Evolutionary conservation across 1,139 yeast species (phyloP).

Genomic region (Scheffersomyces parashehatae): DNA sequence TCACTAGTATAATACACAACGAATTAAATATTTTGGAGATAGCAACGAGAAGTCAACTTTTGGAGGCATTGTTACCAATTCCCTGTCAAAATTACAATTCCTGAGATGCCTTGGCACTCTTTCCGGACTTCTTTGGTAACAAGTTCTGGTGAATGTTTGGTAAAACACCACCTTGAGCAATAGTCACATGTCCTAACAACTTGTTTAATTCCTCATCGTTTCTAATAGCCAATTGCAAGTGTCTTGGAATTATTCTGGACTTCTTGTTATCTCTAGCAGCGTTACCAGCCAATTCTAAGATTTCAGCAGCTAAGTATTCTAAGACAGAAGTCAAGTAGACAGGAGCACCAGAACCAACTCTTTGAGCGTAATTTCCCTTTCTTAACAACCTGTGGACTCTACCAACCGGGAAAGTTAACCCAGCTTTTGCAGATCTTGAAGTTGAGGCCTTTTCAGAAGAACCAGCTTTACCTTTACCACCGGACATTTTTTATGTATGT

Average conservation of each 20-base stretch:
- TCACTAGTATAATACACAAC: background rate
- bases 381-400: conserved; percentile 97
- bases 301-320: conserved; percentile 96
- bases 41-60: conserved; percentile 3
- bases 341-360: conserved; percentile 99
- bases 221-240: conserved; percentile 96
- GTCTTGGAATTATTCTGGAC: conserved; percentile 98
- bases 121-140: conserved; percentile 21
- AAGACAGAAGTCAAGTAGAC: conserved; percentile 94
- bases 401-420: conserved; percentile 99
- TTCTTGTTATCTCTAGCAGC: conserved; percentile 98
- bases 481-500: conserved; percentile 63
- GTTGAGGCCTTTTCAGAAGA: conserved; percentile 91
- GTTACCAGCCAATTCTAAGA: conserved; percentile 96
- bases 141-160: conserved; percentile 24
- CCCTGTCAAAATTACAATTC: conserved; percentile 14
- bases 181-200: conserved; percentile 51
- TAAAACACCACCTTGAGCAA: conserved; percentile 26
- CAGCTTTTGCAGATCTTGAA: conserved; percentile 98
- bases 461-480: conserved; percentile 99
- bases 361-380: conserved; percentile 98
- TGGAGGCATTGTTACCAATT: conserved; percentile 1
- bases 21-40: background rate
- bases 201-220: conserved; percentile 97
- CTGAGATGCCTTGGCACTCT: conserved; percentile 19